Percentiles rank a stretch among this genome's conserved stretches.
These are phyloP conservation scores for Arthroderma sp. DNA, from an alignment of 2,329 filamentous ascomycete species.

Conservation along the genomic window DNA sequence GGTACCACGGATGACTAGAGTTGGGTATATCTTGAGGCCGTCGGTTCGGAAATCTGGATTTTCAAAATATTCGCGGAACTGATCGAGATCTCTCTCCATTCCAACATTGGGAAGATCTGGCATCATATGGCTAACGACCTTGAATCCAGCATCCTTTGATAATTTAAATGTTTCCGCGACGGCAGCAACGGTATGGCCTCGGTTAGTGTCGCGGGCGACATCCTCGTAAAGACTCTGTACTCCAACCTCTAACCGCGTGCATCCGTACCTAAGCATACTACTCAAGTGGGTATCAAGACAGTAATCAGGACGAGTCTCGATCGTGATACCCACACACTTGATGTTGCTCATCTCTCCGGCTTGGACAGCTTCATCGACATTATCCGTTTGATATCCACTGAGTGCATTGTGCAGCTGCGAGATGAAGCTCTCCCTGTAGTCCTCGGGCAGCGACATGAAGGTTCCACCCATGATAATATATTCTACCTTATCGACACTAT, in stretches of 20 bases:
- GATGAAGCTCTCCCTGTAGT: conserved; percentile 87
- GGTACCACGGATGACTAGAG: conserved; percentile 89
- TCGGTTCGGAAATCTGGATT: conserved; percentile 93
- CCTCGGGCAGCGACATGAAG: conserved; percentile 88
- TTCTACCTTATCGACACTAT: conserved; percentile 97
- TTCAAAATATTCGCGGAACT: conserved; percentile 96
- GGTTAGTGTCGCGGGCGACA: conserved; percentile 93
- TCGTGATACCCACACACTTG: conserved; percentile 97
- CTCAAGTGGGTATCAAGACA: conserved; percentile 90
- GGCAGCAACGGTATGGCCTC: conserved; percentile 87
- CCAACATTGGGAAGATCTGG: conserved; percentile 94
- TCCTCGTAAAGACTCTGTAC: conserved; percentile 97
- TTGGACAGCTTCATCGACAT: conserved; percentile 89
- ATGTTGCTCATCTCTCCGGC: conserved; percentile 93
- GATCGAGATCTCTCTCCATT: conserved; percentile 93
- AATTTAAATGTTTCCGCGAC: conserved; percentile 94
- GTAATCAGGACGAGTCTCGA: conserved; percentile 94
- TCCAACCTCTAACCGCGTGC: conserved; percentile 83
- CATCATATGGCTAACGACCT: conserved; percentile 99
- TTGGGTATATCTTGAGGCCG: conserved; percentile 95
- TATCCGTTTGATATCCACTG: conserved; percentile 84
- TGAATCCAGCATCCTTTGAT: conserved; percentile 97
- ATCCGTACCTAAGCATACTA: conserved; percentile 95
- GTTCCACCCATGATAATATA: conserved; percentile 99
- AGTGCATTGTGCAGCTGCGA: conserved; percentile 92